A percentile compares a stretch with the other conserved stretches of the same genome.
Evolutionary conservation across 2,329 filamentous ascomycete genomes (phyloP).

Genomic region (Arthrobotrys conoides): DNA sequence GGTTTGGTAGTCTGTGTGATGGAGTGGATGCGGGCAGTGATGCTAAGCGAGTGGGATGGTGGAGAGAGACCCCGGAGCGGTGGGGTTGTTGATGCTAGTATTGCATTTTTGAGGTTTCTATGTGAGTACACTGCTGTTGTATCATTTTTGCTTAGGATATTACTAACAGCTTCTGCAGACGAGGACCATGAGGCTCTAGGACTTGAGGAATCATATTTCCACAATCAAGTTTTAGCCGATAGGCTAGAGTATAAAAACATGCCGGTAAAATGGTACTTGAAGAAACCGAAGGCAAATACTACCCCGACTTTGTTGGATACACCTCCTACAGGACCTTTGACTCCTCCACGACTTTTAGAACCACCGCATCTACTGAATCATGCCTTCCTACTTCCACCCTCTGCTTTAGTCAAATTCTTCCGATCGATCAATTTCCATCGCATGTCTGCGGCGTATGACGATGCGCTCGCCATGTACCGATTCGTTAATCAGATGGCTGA

Average conservation of each 20-base stretch:
- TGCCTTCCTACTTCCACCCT: conserved; percentile 82
- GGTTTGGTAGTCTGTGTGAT: conserved; percentile 66
- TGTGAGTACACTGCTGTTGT: conserved; percentile 71
- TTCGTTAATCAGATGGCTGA: conserved; percentile 69
- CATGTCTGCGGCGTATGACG: conserved; percentile 85
- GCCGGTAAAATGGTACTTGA: conserved; percentile 79
- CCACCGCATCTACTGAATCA: conserved; percentile 82
- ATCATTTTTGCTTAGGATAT: neutral
- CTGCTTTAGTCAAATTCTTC: conserved; percentile 84
- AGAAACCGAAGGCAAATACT: conserved; percentile 67
- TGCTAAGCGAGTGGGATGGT: conserved; percentile 86
- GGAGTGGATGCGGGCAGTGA: conserved; percentile 81
- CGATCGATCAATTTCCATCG: conserved; percentile 86
- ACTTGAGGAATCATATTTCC: conserved; percentile 78
- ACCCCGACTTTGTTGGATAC: conserved; percentile 18
- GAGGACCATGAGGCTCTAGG: conserved; percentile 76
- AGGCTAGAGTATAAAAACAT: conserved; percentile 81
- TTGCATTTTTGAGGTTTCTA: conserved; percentile 80
- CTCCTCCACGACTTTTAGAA: conserved; percentile 67
- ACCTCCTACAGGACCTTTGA: conserved; percentile 1
- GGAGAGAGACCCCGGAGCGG: conserved; percentile 78
- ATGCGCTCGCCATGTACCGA: conserved; percentile 71
- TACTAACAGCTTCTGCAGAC: conserved; percentile 68
- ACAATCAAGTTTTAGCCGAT: conserved; percentile 81
- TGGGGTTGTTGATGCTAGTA: conserved; percentile 80